Evolutionary conservation across 257 asterid genomes (phyloP), one percentile per base, ranked within the genome.

Genomic region (Leonotis leonurus): DNA sequence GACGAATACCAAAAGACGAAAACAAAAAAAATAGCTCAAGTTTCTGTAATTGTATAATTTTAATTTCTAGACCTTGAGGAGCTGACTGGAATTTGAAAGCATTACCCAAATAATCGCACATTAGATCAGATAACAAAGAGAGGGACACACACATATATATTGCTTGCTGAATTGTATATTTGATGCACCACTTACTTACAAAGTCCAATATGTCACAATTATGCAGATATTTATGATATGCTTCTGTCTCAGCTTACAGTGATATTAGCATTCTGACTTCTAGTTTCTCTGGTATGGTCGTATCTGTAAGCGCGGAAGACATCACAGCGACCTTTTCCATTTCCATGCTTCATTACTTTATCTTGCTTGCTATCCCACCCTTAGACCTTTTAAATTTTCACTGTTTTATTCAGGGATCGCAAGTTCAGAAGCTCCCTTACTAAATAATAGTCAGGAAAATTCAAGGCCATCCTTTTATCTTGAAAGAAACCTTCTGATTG

Each of bases 31-130:
- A n/a, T 39, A 7, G n/a, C 57, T 55, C 45, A 43, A 29, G 51
- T 13, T 21, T 30, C n/a, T 18, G n/a, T n/a, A n/a, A n/a, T n/a
- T 20, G 53, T 5, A 29, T 35, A 24, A 30, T 41, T 24, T 14
- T 37, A 66, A 13, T 27, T 43, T 66, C 46, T n/a, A n/a, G n/a
- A n/a, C 10, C 29, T 67, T 16, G 36, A 37, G 44, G 61, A 59
- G 62, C 55, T 58, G 5, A 20, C 27, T 39, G 68, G 20, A 39
- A 51, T 51, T 26, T 26, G 22, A 25, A 22, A 50, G 56, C 52
- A 36, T 29, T 25, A 20, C 48, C 21, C 29, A 36, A 49, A 57
- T 33, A 46, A 57, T 57, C 26, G 17, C 44, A 65, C 26, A 56
- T 30, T 35, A n/a, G 22, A 37, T 43, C 41, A 51, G 51, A 25